A percentile compares a stretch with the other conserved stretches of the same genome.
Conservation (phyloP, 345 rosid genomes). For the Lepidium africanum region DNA sequence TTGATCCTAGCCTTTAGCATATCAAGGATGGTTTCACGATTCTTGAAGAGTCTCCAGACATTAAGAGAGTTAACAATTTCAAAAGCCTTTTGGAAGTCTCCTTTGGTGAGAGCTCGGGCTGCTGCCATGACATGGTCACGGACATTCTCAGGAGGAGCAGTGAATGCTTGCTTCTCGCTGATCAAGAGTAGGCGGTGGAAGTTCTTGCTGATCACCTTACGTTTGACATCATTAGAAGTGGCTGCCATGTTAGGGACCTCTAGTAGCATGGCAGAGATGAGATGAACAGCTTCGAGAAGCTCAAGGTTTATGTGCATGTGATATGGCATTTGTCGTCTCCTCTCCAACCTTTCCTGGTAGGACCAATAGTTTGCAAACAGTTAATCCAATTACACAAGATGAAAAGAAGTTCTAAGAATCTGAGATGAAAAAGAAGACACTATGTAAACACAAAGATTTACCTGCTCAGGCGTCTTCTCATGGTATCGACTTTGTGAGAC, state of each 20-base stretch:
- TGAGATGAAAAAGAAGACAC: neutral
- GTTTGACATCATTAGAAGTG: conserved; percentile 47
- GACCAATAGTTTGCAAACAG: neutral
- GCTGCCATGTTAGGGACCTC: conserved; percentile 96
- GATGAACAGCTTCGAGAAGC: conserved; percentile 85
- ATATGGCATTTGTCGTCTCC: conserved; percentile 92
- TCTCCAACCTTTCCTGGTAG: conserved; percentile 77
- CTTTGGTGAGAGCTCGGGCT: conserved; percentile 65
- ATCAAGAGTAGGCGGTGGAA: conserved; percentile 70
- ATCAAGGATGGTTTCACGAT: conserved; percentile 47
- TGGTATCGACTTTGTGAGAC: conserved; percentile 80
- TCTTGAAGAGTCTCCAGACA: conserved; percentile 69
- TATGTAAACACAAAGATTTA: conserved; percentile 7
- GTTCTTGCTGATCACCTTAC: conserved; percentile 72
- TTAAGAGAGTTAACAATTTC: conserved; percentile 64
- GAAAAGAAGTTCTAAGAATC: neutral
- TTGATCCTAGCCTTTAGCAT: conserved; percentile 75
- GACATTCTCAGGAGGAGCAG: conserved; percentile 80
- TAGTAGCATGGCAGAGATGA: conserved; percentile 84
- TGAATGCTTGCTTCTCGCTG: conserved; percentile 76
- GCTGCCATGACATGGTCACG: conserved; percentile 91
- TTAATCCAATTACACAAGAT: neutral
- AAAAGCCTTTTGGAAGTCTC: conserved; percentile 63
- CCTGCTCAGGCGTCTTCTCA: conserved; percentile 97
- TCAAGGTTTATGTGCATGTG: conserved; percentile 99